phyloP scores from a whole-genome alignment of 257 asterid genomes.

The Salvia splendens region DNA sequence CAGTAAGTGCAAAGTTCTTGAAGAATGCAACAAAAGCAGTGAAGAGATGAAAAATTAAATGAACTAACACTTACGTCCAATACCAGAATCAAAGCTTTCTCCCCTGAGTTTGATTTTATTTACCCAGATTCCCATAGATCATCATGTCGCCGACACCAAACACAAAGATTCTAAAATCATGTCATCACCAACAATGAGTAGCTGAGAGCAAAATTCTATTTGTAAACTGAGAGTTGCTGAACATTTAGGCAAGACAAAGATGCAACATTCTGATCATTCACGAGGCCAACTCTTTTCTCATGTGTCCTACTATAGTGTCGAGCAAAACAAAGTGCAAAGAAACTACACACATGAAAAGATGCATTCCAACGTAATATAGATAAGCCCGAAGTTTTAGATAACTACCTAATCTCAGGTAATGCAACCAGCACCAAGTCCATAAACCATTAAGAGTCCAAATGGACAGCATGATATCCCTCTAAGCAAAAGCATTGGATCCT shows the following conservation, averaged over 20 bases:
- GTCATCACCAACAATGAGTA: constrained; percentile 18
- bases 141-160: constrained; percentile 70
- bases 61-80: constrained; percentile 71
- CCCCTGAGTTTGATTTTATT: no score
- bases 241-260: constrained; percentile 17
- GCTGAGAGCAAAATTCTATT: constrained; percentile 23
- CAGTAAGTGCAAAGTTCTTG: constrained; percentile 23
- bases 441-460: neutral
- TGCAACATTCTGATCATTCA: neutral
- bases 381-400: no score
- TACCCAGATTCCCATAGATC: constrained; percentile 77
- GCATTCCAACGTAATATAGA: no score
- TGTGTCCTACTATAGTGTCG: constrained; percentile 4
- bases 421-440: neutral
- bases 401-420: neutral
- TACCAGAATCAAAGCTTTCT: constrained; percentile 60
- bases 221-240: neutral
- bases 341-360: no score
- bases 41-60: constrained; percentile 18
- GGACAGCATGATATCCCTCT: no score
- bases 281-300: no score
- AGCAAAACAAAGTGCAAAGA: no score
- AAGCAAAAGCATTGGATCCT: no score
- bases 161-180: constrained; percentile 64
- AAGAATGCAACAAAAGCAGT: constrained; percentile 22